Percentiles rank a stretch among this genome's conserved stretches.
Evolutionary conservation across 768 basidiomycete species (phyloP).

Genomic region (Russula olivacea): DNA sequence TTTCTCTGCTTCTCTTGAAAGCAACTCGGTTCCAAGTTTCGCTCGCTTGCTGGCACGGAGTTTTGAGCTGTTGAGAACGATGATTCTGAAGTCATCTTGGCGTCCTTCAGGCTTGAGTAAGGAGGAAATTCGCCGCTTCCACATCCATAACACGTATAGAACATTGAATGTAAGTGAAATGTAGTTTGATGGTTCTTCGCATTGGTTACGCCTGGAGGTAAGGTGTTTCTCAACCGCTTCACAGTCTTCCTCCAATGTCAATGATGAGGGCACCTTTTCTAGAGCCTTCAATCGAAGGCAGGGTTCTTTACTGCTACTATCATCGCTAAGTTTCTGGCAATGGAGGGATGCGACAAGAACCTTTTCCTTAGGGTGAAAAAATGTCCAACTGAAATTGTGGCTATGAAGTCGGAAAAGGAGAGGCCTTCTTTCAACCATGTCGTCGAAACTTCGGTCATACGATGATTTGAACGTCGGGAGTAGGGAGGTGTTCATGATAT

Average conservation of each 20-base stretch:
- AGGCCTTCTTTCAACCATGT: not conserved
- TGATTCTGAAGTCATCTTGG: not conserved
- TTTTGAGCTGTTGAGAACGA: not conserved
- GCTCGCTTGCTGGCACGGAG: not conserved
- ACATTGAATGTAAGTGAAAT: not conserved
- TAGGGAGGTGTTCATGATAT: not conserved
- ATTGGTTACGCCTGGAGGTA: not conserved
- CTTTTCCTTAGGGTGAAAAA: not conserved
- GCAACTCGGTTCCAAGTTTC: not conserved
- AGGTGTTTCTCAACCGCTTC: not conserved
- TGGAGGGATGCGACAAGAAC: not conserved
- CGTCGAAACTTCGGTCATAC: not conserved
- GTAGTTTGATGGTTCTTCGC: not conserved
- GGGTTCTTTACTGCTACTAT: not conserved
- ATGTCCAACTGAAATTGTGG: not conserved
- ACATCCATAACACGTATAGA: not conserved
- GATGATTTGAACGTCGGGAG: not conserved
- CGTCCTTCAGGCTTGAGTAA: not conserved
- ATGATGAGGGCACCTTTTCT: not conserved
- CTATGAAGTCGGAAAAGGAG: not conserved
- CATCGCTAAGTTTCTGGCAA: not conserved
- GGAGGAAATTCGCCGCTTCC: not conserved
- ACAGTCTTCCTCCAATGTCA: not conserved
- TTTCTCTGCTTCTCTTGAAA: not conserved
- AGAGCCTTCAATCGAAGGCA: not conserved